Conservation (phyloP, 192 early-diverging fungal genomes). For the Linnemannia elongata region DNA sequence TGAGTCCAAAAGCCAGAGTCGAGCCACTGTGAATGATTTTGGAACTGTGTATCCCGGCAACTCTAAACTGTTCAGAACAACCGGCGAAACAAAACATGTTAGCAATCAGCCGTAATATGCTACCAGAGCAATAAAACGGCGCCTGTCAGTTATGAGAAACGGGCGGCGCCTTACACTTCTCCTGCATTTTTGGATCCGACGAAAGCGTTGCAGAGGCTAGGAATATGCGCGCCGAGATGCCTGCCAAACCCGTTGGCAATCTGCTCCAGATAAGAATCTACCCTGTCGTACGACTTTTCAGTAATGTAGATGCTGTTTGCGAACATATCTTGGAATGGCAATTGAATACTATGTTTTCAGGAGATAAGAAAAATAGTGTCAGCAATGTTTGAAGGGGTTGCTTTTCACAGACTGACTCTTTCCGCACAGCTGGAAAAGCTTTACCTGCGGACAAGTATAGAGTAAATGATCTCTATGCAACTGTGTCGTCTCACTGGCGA, state of each 20-base stretch:
- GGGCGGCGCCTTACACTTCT: constrained; percentile 18
- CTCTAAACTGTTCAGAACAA: constrained; percentile 14
- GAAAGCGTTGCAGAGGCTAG: constrained; percentile 34
- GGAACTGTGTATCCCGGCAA: constrained; percentile 36
- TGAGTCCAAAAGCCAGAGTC: constrained; percentile 52
- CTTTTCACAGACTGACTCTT: not conserved
- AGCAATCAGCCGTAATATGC: not conserved
- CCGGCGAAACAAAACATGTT: not conserved
- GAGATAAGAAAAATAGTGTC: not conserved
- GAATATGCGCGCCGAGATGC: constrained; percentile 26
- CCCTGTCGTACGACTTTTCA: constrained; percentile 24
- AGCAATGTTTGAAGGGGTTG: not conserved
- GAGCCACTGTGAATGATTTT: constrained; percentile 46
- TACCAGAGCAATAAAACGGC: no score
- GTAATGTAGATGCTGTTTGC: constrained; percentile 34
- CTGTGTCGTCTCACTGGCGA: constrained; percentile 20
- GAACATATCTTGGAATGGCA: constrained; percentile 55
- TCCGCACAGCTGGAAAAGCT: not conserved
- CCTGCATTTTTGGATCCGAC: constrained; percentile 29
- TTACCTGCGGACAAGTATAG: constrained; percentile 53
- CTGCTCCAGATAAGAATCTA: constrained; percentile 42
- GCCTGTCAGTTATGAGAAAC: not conserved
- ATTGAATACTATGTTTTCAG: constrained; percentile 29
- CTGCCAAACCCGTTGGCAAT: constrained; percentile 37
- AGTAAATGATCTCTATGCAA: constrained; percentile 54